These are phyloP conservation scores for Viola pubescens DNA, from an alignment of 441 rosid genomes.

Conservation along the genomic window DNA sequence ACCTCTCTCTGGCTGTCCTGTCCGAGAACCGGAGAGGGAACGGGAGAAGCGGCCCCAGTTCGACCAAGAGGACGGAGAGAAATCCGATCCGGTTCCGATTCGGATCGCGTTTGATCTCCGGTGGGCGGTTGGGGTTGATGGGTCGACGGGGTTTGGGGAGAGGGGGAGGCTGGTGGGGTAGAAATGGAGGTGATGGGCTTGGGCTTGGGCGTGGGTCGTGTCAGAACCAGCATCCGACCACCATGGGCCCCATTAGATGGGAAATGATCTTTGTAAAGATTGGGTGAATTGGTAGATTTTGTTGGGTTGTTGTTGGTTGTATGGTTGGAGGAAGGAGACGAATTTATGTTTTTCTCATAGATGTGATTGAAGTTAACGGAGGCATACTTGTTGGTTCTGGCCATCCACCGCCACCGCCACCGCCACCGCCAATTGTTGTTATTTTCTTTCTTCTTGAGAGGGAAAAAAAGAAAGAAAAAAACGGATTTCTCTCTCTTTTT, in stretches of 20 bases:
- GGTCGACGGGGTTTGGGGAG: slow-evolving; percentile 10
- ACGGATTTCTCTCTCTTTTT: background rate
- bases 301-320: slow-evolving; percentile 15
- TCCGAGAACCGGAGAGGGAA: slow-evolving; percentile 20
- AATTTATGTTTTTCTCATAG: slow-evolving; percentile 38
- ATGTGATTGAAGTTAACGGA: slow-evolving; percentile 68
- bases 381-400: slow-evolving; percentile 64
- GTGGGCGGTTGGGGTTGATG: background rate
- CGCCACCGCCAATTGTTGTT: background rate
- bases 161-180: slow-evolving; percentile 13
- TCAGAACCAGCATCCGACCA: slow-evolving; percentile 87
- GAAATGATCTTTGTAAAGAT: slow-evolving; percentile 20
- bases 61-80: slow-evolving; percentile 61
- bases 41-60: slow-evolving; percentile 33
- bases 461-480: background rate
- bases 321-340: slow-evolving; percentile 13
- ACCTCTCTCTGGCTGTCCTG: slow-evolving; percentile 28
- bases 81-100: slow-evolving; percentile 36
- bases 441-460: background rate
- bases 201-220: slow-evolving; percentile 48
- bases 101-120: slow-evolving; percentile 21
- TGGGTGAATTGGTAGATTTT: slow-evolving; percentile 11
- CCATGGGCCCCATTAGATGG: slow-evolving; percentile 43
- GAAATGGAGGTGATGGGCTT: slow-evolving; percentile 28
- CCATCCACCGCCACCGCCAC: slow-evolving; percentile 49